Evolutionary conservation across 192 early-diverging fungal genomes (phyloP).

Genomic region (Rhizophlyctis rosea): DNA sequence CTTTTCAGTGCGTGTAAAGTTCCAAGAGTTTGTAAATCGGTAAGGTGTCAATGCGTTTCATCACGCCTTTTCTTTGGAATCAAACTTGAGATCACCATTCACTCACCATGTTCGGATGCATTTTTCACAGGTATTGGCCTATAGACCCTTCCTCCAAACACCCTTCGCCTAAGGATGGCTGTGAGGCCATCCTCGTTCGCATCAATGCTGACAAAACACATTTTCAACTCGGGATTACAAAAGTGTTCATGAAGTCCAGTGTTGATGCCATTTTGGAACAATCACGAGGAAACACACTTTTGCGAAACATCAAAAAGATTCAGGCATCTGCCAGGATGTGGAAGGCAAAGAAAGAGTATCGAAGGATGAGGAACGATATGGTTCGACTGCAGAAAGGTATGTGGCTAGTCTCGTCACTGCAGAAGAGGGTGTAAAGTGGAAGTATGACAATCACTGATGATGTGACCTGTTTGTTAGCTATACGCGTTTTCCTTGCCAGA

Average conservation of each 20-base stretch:
- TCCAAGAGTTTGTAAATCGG: slow-evolving; percentile 31
- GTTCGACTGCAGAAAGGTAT: background rate
- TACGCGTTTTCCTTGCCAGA: background rate
- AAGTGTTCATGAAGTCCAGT: background rate
- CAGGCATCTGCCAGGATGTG: background rate
- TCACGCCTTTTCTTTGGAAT: too few species aligned
- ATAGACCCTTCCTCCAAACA: too few species aligned
- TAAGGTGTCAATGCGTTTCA: too few species aligned
- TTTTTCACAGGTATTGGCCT: too few species aligned
- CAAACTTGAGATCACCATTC: too few species aligned
- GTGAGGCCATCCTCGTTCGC: too few species aligned
- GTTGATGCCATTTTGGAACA: background rate
- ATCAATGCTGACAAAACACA: too few species aligned
- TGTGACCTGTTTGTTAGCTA: background rate
- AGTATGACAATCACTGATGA: too few species aligned
- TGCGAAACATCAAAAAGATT: background rate
- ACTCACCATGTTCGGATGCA: too few species aligned
- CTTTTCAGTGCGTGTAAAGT: slow-evolving; percentile 45
- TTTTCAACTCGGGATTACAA: background rate
- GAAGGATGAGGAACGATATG: background rate
- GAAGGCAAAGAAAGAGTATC: background rate
- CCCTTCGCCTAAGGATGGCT: too few species aligned
- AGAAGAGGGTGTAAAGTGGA: too few species aligned
- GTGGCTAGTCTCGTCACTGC: too few species aligned
- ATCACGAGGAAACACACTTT: background rate